phyloP scores from a whole-genome alignment of 805 yeast genomes.

The Candida pseudoglaebosa region DNA sequence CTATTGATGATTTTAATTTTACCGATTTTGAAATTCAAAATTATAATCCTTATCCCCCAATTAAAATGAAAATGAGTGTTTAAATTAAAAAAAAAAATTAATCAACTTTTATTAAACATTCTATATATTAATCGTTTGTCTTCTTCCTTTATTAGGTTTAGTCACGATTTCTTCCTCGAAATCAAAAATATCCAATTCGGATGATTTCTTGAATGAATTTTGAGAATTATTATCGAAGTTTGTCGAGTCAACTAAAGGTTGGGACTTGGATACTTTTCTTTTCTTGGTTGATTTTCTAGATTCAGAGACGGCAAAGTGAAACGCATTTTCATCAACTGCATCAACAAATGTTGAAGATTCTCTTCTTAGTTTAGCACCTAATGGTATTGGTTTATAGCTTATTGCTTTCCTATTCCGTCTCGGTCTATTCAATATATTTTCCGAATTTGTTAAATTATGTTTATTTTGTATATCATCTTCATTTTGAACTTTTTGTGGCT shows the following conservation, averaged over 20 bases:
- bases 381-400: constrained; percentile 64
- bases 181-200: constrained; percentile 4
- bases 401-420: constrained; percentile 55
- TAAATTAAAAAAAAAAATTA: constrained; percentile 32
- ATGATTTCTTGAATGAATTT: constrained; percentile 3
- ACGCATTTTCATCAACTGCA: constrained; percentile 45
- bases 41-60: constrained; percentile 77
- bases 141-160: constrained; percentile 5
- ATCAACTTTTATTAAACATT: neutral
- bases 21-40: constrained; percentile 83
- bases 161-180: constrained; percentile 6
- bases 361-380: constrained; percentile 67
- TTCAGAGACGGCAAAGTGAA: constrained; percentile 8
- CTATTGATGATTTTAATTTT: constrained; percentile 81
- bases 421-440: constrained; percentile 26
- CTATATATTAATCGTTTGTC: constrained; percentile 8
- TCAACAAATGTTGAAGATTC: constrained; percentile 56
- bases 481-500: no score
- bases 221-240: constrained; percentile 3
- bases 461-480: neutral
- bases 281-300: constrained; percentile 2
- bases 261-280: constrained; percentile 6
- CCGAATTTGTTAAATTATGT: constrained; percentile 10
- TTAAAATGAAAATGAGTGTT: constrained; percentile 97
- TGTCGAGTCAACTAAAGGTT: constrained; percentile 3